Conservation (phyloP, 2,329 filamentous ascomycete species). For the Cryphonectria naterciae region DNA sequence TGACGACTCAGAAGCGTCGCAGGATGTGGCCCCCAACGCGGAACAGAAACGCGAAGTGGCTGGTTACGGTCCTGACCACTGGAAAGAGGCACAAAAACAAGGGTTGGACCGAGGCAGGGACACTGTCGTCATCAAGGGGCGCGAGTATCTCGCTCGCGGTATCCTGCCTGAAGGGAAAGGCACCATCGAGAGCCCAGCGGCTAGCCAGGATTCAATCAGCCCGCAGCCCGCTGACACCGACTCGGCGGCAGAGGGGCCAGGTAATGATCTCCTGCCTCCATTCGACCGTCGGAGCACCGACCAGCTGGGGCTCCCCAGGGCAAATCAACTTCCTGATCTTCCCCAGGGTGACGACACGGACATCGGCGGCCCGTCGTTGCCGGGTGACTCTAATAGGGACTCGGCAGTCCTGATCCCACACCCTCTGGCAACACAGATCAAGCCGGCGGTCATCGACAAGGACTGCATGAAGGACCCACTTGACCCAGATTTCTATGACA, state of each 20-base stretch:
- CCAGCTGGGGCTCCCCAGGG: constrained; percentile 68
- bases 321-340: constrained; percentile 72
- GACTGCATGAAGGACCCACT: constrained; percentile 96
- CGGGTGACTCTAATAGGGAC: constrained; percentile 57
- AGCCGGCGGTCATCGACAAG: constrained; percentile 74
- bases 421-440: constrained; percentile 68
- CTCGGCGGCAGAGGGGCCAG: constrained; percentile 53
- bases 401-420: constrained; percentile 51
- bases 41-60: constrained; percentile 76
- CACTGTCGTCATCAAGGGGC: constrained; percentile 67
- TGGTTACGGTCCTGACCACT: constrained; percentile 76
- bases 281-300: constrained; percentile 64
- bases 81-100: constrained; percentile 66
- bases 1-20: constrained; percentile 58
- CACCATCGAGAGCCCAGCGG: constrained; percentile 54
- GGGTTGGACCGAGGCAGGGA: constrained; percentile 70
- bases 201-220: constrained; percentile 14
- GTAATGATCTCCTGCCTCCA: constrained; percentile 44
- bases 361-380: constrained; percentile 74
- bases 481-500: constrained; percentile 78
- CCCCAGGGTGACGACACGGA: constrained; percentile 78
- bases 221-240: constrained; percentile 37
- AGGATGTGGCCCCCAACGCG: constrained; percentile 48
- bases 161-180: constrained; percentile 67
- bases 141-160: constrained; percentile 72